A percentile compares a stretch with the other conserved stretches of the same genome.
phyloP scores from a whole-genome alignment of 2,329 filamentous ascomycete species.

The Diaporthe nobilis region DNA sequence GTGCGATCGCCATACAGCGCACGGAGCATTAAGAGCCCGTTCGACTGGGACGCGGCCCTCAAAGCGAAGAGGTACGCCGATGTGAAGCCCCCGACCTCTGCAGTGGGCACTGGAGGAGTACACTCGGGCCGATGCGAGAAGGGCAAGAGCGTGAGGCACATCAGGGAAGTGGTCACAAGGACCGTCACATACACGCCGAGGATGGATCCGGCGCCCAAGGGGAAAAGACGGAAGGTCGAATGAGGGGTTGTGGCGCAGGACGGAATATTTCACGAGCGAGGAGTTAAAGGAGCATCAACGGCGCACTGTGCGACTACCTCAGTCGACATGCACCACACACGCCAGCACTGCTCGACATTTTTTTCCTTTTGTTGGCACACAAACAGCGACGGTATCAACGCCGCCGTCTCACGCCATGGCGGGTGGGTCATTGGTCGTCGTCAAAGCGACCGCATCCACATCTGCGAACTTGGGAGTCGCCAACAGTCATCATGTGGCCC shows the following conservation, averaged over 20 bases:
- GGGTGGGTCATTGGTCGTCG: slow-evolving; percentile 4
- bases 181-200: slow-evolving; percentile 91
- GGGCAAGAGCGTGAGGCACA: slow-evolving; percentile 75
- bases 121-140: slow-evolving; percentile 62
- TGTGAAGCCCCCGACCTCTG: slow-evolving; percentile 53
- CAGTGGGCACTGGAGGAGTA: slow-evolving; percentile 28
- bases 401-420: slow-evolving; percentile 10
- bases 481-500: slow-evolving; percentile 5
- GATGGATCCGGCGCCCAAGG: slow-evolving; percentile 91
- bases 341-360: slow-evolving; percentile 18
- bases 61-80: slow-evolving; percentile 76
- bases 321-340: slow-evolving; percentile 26
- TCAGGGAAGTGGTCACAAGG: slow-evolving; percentile 92
- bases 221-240: slow-evolving; percentile 86
- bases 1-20: slow-evolving; percentile 83
- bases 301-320: slow-evolving; percentile 17
- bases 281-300: slow-evolving; percentile 33
- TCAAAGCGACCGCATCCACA: slow-evolving; percentile 21
- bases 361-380: slow-evolving; percentile 34
- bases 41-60: slow-evolving; percentile 82
- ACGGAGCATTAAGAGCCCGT: slow-evolving; percentile 75
- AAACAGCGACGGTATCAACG: background rate
- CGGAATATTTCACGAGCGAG: slow-evolving; percentile 31
- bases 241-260: slow-evolving; percentile 43
- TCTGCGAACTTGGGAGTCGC: background rate